Conservation (phyloP, 2,329 filamentous ascomycete genomes). For the Verticillium isaacii region DNA sequence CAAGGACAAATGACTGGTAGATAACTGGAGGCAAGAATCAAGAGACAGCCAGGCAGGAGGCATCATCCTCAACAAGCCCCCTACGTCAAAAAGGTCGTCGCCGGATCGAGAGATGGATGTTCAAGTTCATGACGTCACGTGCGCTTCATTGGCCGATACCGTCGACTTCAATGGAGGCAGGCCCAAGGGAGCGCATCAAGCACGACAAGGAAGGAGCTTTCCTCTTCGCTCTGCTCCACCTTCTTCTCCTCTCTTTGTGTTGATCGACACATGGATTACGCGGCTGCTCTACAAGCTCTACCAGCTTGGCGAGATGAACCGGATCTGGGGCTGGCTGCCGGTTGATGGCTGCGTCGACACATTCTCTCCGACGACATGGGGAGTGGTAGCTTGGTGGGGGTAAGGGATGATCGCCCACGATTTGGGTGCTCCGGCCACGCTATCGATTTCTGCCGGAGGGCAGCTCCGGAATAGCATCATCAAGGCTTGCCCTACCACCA, state of each 20-base stretch:
- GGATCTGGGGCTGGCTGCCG: not conserved
- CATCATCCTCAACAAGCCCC: not conserved
- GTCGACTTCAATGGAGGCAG: not conserved
- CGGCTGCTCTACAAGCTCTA: not conserved
- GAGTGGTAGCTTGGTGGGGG: not conserved
- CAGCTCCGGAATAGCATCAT: not conserved
- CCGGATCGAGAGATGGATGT: not conserved
- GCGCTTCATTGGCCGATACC: not conserved
- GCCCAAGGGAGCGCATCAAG: not conserved
- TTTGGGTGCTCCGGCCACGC: not conserved
- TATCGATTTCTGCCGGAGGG: not conserved
- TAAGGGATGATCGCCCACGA: not conserved
- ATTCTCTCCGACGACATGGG: not conserved
- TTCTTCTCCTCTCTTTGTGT: too few relatives aligned
- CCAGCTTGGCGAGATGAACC: not conserved
- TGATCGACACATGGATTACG: constrained; percentile 2
- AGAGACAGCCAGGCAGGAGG: not conserved
- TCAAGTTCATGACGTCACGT: constrained; percentile 3
- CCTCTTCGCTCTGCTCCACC: too few relatives aligned
- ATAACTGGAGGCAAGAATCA: too few relatives aligned
- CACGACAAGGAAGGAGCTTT: too few relatives aligned
- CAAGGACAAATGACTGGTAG: not conserved
- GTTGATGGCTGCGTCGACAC: not conserved
- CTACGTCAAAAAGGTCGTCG: not conserved
- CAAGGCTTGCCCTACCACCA: not conserved